Evolutionary conservation across 257 asterid genomes (phyloP), one percentile per base, ranked within the genome.

Genomic region (Lantana camara): DNA sequence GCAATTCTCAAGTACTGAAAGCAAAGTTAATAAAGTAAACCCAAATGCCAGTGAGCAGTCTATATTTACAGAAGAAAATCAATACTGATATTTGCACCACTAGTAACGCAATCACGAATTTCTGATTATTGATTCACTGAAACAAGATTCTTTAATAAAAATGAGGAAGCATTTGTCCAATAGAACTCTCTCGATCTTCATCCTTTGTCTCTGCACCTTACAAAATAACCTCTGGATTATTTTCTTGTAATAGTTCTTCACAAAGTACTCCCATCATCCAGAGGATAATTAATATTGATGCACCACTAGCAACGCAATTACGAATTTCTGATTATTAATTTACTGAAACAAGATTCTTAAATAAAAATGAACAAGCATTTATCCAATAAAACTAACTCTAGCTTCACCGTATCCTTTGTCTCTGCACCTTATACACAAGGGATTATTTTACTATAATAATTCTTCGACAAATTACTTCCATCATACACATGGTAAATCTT

Each of bases 301-400:
- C 4, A n/a, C 9, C 2, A 44, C 9, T n/a, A 44, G 50, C 15
- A 44, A n/a, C 17, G 9, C 21, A 15, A 15, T n/a, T 21, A 42
- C 13, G 21, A 27, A 44, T 44, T 44, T 15, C 50, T 44, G 22
- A 44, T 44, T 44, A 44, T 44, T 22, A 7, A 20, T 22, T 50
- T 50, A 47, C 29, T 47, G 29, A 50, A 21, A 50, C 7, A 23
- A 46, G 52, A 50, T 4, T 50, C 10, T 0, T 3, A 35, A 9
- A 35, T 4, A 50, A 21, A 21, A n/a, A 9, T 8, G 4, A 12
- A 27, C 22, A 21, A 50, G 16, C 57, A 21, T 13, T 9, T 21
- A 20, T 50, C 34, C 57, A 50, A 50, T 16, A 50, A 50, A 50
- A 50, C 32, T 15, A 21, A 50, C 32, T 50, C 34, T 20, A 50